These are phyloP conservation scores for Fusarium neocosmosporiellum DNA, from an alignment of 2,329 filamentous ascomycete genomes.

Conservation along the genomic window DNA sequence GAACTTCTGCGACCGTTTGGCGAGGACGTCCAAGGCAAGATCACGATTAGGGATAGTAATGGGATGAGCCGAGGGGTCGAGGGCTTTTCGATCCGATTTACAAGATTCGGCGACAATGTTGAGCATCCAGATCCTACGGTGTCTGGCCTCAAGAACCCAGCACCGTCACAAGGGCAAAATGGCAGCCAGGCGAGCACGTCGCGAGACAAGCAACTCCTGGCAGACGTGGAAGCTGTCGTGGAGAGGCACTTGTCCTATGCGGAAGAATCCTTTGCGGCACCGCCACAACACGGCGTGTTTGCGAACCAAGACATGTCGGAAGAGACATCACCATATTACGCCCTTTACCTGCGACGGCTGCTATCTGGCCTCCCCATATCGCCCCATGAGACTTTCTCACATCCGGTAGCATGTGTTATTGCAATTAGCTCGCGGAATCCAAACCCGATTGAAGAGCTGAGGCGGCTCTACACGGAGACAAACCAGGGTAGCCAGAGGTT, in stretches of 20 bases:
- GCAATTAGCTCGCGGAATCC: conserved; percentile 91
- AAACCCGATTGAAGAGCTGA: conserved; percentile 86
- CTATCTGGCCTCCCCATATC: conserved; percentile 82
- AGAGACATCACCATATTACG: conserved; percentile 81
- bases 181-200: conserved; percentile 43
- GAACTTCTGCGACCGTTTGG: conserved; percentile 92
- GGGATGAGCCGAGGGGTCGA: conserved; percentile 86
- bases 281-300: conserved; percentile 51
- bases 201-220: conserved; percentile 53
- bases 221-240: conserved; percentile 82
- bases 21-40: conserved; percentile 86
- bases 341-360: conserved; percentile 84
- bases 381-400: conserved; percentile 91
- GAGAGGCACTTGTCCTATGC: conserved; percentile 82
- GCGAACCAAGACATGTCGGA: conserved; percentile 57
- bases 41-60: conserved; percentile 90
- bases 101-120: conserved; percentile 72
- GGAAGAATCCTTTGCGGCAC: conserved; percentile 66
- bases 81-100: conserved; percentile 90
- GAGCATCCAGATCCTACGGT: conserved; percentile 60
- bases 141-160: conserved; percentile 42
- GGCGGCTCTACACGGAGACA: conserved; percentile 86
- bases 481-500: conserved; percentile 78
- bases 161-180: conserved; percentile 53
- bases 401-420: conserved; percentile 94